These are phyloP conservation scores for Fusarium newnesense DNA, from an alignment of 2,329 filamentous ascomycete genomes.

Conservation along the genomic window DNA sequence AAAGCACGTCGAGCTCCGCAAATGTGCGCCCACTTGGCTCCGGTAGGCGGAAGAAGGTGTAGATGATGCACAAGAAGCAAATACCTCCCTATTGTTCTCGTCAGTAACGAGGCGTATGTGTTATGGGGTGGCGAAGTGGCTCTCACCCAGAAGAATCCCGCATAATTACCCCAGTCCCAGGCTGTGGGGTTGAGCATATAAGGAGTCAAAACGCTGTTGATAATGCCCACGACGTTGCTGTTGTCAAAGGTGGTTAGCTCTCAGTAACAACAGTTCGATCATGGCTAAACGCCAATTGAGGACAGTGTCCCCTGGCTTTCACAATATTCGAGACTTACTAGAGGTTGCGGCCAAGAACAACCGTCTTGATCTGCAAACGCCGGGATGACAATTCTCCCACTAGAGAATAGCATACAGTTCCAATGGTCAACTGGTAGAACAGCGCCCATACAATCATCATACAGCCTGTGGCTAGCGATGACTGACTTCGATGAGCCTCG, in stretches of 20 bases:
- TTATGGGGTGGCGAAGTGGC: not conserved
- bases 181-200: constrained; percentile 91
- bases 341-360: constrained; percentile 83
- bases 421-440: constrained; percentile 86
- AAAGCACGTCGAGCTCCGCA: constrained; percentile 86
- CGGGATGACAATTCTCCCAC: constrained; percentile 86
- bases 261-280: not conserved
- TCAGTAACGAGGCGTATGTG: constrained; percentile 13
- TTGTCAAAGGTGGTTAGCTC: constrained; percentile 30
- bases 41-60: constrained; percentile 68
- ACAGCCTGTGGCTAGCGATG: constrained; percentile 80
- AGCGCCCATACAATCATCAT: constrained; percentile 88
- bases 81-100: constrained; percentile 66
- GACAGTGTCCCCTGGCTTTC: not conserved
- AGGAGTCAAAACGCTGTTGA: constrained; percentile 83
- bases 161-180: constrained; percentile 89
- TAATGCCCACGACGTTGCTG: constrained; percentile 82
- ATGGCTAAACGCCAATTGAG: not conserved
- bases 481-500: constrained; percentile 64
- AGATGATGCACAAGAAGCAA: constrained; percentile 83
- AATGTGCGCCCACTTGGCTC: constrained; percentile 85
- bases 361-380: constrained; percentile 89
- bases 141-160: constrained; percentile 85
- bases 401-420: constrained; percentile 89
- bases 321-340: constrained; percentile 62